Evolutionary conservation across 2,329 filamentous ascomycete genomes (phyloP).

Genomic region (Pyrenochaeta sp.): DNA sequence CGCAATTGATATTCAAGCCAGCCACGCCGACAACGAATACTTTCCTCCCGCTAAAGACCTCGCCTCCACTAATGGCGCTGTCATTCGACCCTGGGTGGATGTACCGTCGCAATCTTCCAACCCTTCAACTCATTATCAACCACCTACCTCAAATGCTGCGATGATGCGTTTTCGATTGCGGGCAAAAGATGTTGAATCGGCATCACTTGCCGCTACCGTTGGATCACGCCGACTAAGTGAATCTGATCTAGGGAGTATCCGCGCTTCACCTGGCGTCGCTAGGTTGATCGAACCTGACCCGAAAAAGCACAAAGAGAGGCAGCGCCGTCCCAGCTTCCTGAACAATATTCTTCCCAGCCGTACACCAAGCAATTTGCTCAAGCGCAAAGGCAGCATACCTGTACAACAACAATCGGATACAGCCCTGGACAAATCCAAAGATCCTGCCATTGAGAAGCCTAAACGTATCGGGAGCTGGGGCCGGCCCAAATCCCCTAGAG

Average conservation of each 20-base stretch:
- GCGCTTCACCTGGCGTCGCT: conserved; percentile 66
- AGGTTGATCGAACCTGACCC: conserved; percentile 65
- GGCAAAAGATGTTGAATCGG: conserved; percentile 61
- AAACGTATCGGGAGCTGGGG: conserved; percentile 54
- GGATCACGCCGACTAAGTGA: conserved; percentile 72
- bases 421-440: conserved; percentile 38
- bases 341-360: conserved; percentile 55
- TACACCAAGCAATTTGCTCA: conserved; percentile 55
- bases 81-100: conserved; percentile 61
- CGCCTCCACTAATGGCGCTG: conserved; percentile 27
- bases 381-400: conserved; percentile 56
- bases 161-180: conserved; percentile 61
- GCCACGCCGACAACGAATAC: conserved; percentile 39
- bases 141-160: conserved; percentile 63
- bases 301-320: conserved; percentile 48
- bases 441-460: conserved; percentile 44
- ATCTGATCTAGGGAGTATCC: conserved; percentile 69
- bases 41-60: conserved; percentile 38
- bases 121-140: conserved; percentile 54
- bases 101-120: conserved; percentile 44
- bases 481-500: conserved; percentile 50
- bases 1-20: conserved; percentile 38
- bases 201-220: conserved; percentile 71
- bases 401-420: conserved; percentile 38
- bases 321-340: conserved; percentile 64